Evolutionary conservation across 2,329 filamentous ascomycete genomes (phyloP).

Genomic region (Macroventuria anomochaeta): DNA sequence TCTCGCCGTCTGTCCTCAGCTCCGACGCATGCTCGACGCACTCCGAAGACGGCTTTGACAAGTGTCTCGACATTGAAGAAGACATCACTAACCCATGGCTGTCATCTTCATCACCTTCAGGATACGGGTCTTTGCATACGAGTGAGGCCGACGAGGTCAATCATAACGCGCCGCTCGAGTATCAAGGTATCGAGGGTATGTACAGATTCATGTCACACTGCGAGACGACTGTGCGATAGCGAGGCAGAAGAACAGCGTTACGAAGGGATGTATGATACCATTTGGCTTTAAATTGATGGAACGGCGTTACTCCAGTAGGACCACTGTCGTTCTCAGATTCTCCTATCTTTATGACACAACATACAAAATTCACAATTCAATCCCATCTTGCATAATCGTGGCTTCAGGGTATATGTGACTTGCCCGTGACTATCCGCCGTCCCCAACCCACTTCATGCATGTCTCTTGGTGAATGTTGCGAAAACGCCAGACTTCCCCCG

Average conservation of each 20-base stretch:
- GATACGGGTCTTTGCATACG: slow-evolving; percentile 64
- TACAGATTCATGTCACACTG: slow-evolving; percentile 70
- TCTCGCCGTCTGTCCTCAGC: slow-evolving; percentile 52
- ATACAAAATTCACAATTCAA: not conserved
- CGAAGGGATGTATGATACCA: slow-evolving; percentile 29
- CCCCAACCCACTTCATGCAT: not conserved
- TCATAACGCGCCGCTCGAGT: slow-evolving; percentile 58
- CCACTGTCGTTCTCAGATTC: slow-evolving; percentile 20
- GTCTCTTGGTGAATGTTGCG: too few species aligned
- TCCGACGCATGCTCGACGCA: slow-evolving; percentile 48
- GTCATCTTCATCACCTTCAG: slow-evolving; percentile 55
- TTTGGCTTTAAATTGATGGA: slow-evolving; percentile 37
- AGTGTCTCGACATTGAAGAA: slow-evolving; percentile 50
- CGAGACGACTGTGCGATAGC: slow-evolving; percentile 50
- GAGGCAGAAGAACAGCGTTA: slow-evolving; percentile 9
- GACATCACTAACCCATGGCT: slow-evolving; percentile 61
- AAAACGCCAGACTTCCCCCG: too few species aligned
- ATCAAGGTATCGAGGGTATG: slow-evolving; percentile 70
- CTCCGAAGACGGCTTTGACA: slow-evolving; percentile 47
- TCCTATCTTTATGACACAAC: slow-evolving; percentile 28
- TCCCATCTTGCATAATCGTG: too few species aligned
- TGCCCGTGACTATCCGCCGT: not conserved
- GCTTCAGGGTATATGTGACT: too few species aligned
- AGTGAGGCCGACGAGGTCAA: slow-evolving; percentile 57
- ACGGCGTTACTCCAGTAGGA: slow-evolving; percentile 19